phyloP scores from a whole-genome alignment of 2,329 filamentous ascomycete genomes.

The Colletotrichum kahawae region DNA sequence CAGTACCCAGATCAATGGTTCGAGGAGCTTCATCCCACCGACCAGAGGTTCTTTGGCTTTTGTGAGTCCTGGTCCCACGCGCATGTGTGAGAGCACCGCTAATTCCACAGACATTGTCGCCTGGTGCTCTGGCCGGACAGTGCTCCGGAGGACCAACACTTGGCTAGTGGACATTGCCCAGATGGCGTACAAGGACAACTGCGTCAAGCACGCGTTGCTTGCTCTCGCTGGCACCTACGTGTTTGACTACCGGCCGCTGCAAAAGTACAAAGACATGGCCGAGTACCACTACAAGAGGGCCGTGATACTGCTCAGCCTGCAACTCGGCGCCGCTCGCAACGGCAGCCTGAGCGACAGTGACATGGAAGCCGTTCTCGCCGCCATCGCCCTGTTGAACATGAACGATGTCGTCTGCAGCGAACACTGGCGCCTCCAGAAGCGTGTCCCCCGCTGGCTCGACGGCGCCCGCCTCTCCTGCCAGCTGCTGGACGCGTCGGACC shows the following conservation, averaged over 20 bases:
- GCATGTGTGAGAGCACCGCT: not conserved
- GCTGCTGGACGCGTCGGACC: constrained; percentile 39
- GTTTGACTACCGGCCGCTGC: constrained; percentile 42
- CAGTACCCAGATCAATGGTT: not conserved
- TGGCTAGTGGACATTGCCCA: constrained; percentile 44
- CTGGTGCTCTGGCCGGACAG: constrained; percentile 45
- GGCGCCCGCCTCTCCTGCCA: constrained; percentile 40
- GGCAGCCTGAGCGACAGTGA: not conserved
- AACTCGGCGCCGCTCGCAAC: not conserved
- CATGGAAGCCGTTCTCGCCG: constrained; percentile 12
- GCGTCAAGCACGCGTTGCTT: constrained; percentile 42
- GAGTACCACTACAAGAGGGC: constrained; percentile 32
- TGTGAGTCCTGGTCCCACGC: not conserved
- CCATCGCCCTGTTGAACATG: constrained; percentile 29
- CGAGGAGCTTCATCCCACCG: not conserved
- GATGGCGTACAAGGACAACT: constrained; percentile 37
- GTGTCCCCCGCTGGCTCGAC: constrained; percentile 41
- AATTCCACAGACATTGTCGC: constrained; percentile 37
- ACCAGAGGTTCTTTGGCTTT: constrained; percentile 10
- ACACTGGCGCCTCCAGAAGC: constrained; percentile 35
- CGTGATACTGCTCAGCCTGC: constrained; percentile 35
- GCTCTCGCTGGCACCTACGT: constrained; percentile 46
- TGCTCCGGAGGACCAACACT: constrained; percentile 41
- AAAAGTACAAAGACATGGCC: constrained; percentile 34
- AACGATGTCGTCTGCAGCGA: constrained; percentile 37